These are phyloP conservation scores for Tetradesmus lagerheimii DNA, from an alignment of 139 green algal species.

Conservation along the genomic window DNA sequence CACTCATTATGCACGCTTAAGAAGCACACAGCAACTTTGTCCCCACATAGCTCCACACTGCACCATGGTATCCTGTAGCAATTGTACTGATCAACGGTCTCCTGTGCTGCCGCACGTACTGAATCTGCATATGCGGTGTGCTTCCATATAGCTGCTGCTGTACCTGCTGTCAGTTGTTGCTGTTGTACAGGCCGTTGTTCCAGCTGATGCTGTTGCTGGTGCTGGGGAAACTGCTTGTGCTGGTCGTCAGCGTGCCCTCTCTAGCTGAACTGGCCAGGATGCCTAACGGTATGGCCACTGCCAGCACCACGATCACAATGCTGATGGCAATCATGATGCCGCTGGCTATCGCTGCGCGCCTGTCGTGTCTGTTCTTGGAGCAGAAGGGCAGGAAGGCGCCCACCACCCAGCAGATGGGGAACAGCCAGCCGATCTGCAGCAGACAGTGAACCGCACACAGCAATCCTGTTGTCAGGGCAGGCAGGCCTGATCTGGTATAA, in stretches of 20 bases:
- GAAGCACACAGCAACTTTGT: no score
- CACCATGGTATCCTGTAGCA: no score
- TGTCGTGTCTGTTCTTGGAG: conserved; percentile 30
- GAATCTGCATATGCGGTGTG: no score
- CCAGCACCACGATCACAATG: background rate
- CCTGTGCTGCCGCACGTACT: no score
- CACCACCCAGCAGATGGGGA: conserved; percentile 26
- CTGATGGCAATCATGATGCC: background rate
- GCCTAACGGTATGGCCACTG: background rate
- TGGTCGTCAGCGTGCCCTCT: background rate
- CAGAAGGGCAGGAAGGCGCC: conserved; percentile 20
- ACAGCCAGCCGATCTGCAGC: background rate
- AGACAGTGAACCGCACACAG: background rate
- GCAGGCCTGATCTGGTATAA: no score
- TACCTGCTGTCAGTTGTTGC: no score
- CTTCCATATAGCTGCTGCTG: no score
- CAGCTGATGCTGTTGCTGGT: background rate
- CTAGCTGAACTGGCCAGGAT: background rate
- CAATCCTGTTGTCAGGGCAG: no score
- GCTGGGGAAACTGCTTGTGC: background rate
- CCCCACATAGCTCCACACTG: no score
- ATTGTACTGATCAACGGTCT: no score
- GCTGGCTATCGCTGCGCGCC: background rate
- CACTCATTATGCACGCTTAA: no score
- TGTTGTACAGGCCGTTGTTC: no score